Conservation (phyloP, 1,284 basidiomycete species). For the Ceratobasidium papillatum region DNA sequence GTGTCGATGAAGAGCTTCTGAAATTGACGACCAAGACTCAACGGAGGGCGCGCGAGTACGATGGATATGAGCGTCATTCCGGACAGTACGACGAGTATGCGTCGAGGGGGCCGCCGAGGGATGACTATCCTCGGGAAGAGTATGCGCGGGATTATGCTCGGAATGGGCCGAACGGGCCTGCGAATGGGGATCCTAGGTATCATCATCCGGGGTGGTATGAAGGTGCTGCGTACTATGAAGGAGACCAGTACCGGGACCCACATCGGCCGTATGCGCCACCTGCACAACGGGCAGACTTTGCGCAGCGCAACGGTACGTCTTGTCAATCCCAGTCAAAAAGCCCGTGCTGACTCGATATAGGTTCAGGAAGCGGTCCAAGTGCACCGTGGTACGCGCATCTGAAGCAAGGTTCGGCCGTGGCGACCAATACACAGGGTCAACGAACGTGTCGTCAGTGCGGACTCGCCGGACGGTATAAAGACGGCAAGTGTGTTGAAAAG, state of each 20-base stretch:
- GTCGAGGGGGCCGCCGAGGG: not conserved
- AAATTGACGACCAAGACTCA: conserved; percentile 20
- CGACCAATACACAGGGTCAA: conserved; percentile 70
- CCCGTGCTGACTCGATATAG: not conserved
- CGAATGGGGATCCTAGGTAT: conserved; percentile 4
- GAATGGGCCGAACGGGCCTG: not conserved
- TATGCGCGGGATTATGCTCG: conserved; percentile 7
- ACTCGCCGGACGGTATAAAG: conserved; percentile 74
- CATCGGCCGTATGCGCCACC: not conserved
- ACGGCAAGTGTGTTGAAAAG: conserved; percentile 84
- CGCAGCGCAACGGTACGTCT: conserved; percentile 24
- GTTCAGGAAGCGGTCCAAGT: not conserved
- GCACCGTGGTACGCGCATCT: conserved; percentile 34
- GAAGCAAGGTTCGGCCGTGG: conserved; percentile 33
- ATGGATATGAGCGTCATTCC: not conserved
- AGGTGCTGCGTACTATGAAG: not conserved
- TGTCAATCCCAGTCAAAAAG: not conserved
- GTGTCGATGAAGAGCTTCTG: conserved; percentile 31
- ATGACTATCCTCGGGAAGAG: conserved; percentile 3
- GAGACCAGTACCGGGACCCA: conserved; percentile 1
- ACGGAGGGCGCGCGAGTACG: not conserved
- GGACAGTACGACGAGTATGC: not conserved
- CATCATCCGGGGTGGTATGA: conserved; percentile 1
- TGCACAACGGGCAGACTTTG: not conserved
- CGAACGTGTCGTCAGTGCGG: conserved; percentile 79